A percentile compares a stretch with the other conserved stretches of the same genome.
phyloP scores from a whole-genome alignment of 805 yeast genomes.

The Torulaspora gathmanii region DNA sequence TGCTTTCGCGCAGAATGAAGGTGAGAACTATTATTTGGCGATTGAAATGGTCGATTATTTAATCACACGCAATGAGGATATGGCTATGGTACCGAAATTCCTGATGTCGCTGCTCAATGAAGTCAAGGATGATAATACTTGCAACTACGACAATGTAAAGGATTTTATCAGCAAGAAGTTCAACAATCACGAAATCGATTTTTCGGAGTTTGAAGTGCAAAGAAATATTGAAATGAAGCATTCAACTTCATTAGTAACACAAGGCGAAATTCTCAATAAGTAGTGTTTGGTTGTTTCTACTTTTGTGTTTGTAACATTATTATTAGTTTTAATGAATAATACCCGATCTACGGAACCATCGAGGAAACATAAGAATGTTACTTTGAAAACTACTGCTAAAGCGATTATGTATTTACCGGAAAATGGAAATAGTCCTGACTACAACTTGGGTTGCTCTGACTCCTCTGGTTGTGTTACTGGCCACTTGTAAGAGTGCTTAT shows the following conservation, averaged over 20 bases:
- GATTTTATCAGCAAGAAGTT: conserved; percentile 17
- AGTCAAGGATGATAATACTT: conserved; percentile 14
- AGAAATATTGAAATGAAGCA: conserved; percentile 25
- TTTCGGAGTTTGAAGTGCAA: conserved; percentile 27
- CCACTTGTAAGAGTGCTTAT: conserved; percentile 77
- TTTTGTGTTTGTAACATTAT: conserved; percentile 7
- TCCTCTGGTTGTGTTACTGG: conserved; percentile 61
- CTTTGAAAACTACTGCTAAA: background rate
- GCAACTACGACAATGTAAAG: conserved; percentile 19
- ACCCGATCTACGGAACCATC: background rate
- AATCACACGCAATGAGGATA: conserved; percentile 74
- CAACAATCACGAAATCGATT: conserved; percentile 18
- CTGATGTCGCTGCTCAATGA: conserved; percentile 47
- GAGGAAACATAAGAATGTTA: background rate
- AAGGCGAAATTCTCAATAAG: conserved; percentile 15
- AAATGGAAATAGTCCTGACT: background rate
- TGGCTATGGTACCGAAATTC: conserved; percentile 71
- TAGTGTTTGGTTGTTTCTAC: background rate
- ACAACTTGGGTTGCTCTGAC: conserved; percentile 6
- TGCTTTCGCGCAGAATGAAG: conserved; percentile 41
- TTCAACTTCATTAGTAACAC: conserved; percentile 24
- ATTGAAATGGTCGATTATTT: conserved; percentile 85
- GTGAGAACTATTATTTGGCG: conserved; percentile 79
- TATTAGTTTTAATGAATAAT: conserved; percentile 1
- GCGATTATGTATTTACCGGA: background rate